Conservation (phyloP, 371 early-diverging fungal species). For the Apophysomyces ossiformis region DNA sequence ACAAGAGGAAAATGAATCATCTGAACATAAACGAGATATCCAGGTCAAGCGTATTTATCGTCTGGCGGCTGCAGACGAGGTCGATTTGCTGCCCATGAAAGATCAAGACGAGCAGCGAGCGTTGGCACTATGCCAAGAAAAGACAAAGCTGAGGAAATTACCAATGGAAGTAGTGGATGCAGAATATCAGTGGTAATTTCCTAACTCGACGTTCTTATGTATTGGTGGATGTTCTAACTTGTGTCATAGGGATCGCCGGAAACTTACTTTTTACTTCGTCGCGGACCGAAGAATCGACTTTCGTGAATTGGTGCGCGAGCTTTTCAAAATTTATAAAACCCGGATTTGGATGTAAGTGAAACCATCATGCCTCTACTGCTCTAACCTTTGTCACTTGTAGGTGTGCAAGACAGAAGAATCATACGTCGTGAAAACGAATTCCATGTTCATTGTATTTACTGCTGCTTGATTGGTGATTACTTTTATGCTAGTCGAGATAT, state of each 20-base stretch:
- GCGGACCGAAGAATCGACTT: conserved; percentile 97
- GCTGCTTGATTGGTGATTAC: background rate
- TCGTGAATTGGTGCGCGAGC: conserved; percentile 96
- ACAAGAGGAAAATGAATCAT: conserved; percentile 10
- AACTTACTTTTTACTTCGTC: conserved; percentile 94
- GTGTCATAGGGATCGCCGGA: conserved; percentile 85
- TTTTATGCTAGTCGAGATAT: background rate
- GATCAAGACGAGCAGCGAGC: conserved; percentile 90
- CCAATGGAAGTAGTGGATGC: conserved; percentile 97
- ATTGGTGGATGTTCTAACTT: background rate
- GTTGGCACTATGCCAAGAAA: conserved; percentile 83
- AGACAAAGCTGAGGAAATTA: conserved; percentile 84
- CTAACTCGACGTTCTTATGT: background rate
- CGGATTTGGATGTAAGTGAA: conserved; percentile 95
- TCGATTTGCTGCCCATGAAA: conserved; percentile 75
- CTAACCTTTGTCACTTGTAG: background rate
- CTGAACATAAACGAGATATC: conserved; percentile 61
- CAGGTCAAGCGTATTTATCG: conserved; percentile 90
- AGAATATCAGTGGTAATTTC: conserved; percentile 90
- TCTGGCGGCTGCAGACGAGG: conserved; percentile 76
- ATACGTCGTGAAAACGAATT: background rate
- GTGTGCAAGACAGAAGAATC: conserved; percentile 13
- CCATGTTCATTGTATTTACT: conserved; percentile 7
- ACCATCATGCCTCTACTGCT: background rate
- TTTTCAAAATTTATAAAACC: conserved; percentile 99